Evolutionary conservation across 2,329 filamentous ascomycete genomes (phyloP), one percentile per base, ranked within the genome.

Genomic region (Hirsutella minnesotensis): DNA sequence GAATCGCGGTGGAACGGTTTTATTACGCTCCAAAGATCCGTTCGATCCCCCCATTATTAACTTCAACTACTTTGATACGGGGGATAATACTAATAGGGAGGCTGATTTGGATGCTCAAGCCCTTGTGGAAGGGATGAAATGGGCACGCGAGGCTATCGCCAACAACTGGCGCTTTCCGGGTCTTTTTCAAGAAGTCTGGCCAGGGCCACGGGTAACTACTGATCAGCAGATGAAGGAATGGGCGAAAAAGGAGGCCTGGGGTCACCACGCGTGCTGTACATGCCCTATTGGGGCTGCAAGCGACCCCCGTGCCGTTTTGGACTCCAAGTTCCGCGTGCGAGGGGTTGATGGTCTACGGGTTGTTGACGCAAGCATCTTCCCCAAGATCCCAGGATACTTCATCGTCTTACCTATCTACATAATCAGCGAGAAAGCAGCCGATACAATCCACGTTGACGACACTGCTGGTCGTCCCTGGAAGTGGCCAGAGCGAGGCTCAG

Each of bases 1-100:
- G 40, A 83, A 85, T 46, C 63, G 54, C 1, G 72, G 70, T 4
- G 83, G 83, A 8, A 72, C 68, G 1, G 80, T 87, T 3, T 69
- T 58, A 3, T 70, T 87, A 3, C 65, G 65, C 15, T 79, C 75
- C 0, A 61, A 70, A 0, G 72, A 27, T 12, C 24, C 24, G 7
- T 12, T 7, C 24, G 24, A 27, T 27, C 7, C 24, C 7, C 24
- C 24, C 24, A 27, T 7, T 12, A 27, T 27, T 12, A 27, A 7
- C 24, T 27, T 27, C 24, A 27, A 27, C 24, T 27, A 7, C 7
- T 27, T 27, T 27, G 12, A 7, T 12, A 27, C 24, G 24, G 24
- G 24, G 7, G 12, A 7, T 27, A 27, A 27, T 27, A 12, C 7
- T 7, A 27, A 27, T 27, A 12, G 24, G 7, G 24, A 27, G 24